Evolutionary conservation across 2,329 filamentous ascomycete genomes (phyloP).

Genomic region (Claviceps pusilla): DNA sequence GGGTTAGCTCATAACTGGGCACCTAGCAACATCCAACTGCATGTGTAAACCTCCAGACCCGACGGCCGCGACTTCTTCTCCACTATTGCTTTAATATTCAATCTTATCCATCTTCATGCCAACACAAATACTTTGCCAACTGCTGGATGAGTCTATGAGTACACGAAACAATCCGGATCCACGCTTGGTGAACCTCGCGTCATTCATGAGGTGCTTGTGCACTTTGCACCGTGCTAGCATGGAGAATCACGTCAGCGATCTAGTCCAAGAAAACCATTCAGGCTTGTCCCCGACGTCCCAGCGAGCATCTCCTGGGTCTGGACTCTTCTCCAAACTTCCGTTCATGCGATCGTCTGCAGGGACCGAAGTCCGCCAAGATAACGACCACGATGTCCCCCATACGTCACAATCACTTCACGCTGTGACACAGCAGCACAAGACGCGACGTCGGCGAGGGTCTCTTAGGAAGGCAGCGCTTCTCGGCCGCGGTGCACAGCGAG

Average conservation of each 20-base stretch:
- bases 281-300: slow-evolving; percentile 10
- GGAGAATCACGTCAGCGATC: slow-evolving; percentile 2
- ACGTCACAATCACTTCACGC: slow-evolving; percentile 14
- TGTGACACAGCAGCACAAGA: slow-evolving; percentile 29
- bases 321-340: slow-evolving; percentile 53
- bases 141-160: neutral
- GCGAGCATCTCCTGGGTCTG: slow-evolving; percentile 43
- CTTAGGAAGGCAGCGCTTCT: slow-evolving; percentile 75
- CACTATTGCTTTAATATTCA: neutral
- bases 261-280: slow-evolving; percentile 4
- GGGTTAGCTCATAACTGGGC: too few relatives aligned
- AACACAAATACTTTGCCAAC: neutral
- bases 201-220: neutral
- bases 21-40: too few relatives aligned
- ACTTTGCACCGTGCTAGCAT: neutral
- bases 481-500: slow-evolving; percentile 53
- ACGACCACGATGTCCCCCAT: slow-evolving; percentile 20
- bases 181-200: neutral
- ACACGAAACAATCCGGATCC: neutral
- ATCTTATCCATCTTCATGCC: neutral
- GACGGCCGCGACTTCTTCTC: neutral
- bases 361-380: slow-evolving; percentile 12
- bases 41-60: too few relatives aligned
- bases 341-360: slow-evolving; percentile 42
- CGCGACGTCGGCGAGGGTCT: slow-evolving; percentile 63